Conservation (phyloP, 208 protist species). For the Acanthamoeba healyi region DNA sequence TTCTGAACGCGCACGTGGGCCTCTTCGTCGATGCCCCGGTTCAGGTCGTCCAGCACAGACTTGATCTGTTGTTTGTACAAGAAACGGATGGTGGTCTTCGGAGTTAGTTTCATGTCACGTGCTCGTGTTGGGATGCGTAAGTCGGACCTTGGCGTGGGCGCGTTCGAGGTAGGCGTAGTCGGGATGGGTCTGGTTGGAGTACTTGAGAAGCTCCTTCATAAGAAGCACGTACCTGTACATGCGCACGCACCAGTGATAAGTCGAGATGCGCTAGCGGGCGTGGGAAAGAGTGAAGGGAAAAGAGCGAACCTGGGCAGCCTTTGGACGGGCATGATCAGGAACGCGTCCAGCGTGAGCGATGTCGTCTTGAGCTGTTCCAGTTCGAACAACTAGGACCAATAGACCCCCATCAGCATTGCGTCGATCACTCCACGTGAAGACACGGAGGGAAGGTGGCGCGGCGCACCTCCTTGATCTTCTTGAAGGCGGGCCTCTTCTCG, state of each 20-base stretch:
- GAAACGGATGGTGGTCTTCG: background rate
- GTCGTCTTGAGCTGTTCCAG: slow-evolving; percentile 71
- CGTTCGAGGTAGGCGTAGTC: slow-evolving; percentile 61
- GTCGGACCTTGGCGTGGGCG: slow-evolving; percentile 33
- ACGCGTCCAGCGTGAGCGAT: slow-evolving; percentile 42
- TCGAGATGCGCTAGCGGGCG: background rate
- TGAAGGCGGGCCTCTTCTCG: slow-evolving; percentile 54
- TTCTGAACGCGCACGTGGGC: slow-evolving; percentile 19
- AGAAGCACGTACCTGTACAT: background rate
- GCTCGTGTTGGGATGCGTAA: no score
- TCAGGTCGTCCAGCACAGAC: slow-evolving; percentile 21
- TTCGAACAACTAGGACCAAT: slow-evolving; percentile 36
- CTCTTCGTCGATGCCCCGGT: slow-evolving; percentile 62
- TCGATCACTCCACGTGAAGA: no score
- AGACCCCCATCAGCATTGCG: no score
- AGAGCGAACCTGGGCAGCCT: background rate
- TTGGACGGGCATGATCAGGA: slow-evolving; percentile 74
- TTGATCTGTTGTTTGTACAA: no score
- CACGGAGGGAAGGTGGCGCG: background rate
- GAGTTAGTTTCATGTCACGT: background rate
- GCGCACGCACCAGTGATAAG: background rate
- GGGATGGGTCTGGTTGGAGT: slow-evolving; percentile 57
- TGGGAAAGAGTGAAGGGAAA: background rate
- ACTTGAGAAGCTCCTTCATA: slow-evolving; percentile 65
- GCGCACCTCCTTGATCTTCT: slow-evolving; percentile 69